A percentile compares a stretch with the other conserved stretches of the same genome.
Evolutionary conservation across 257 asterid species (phyloP).

Genomic region (Salvia splendens): DNA sequence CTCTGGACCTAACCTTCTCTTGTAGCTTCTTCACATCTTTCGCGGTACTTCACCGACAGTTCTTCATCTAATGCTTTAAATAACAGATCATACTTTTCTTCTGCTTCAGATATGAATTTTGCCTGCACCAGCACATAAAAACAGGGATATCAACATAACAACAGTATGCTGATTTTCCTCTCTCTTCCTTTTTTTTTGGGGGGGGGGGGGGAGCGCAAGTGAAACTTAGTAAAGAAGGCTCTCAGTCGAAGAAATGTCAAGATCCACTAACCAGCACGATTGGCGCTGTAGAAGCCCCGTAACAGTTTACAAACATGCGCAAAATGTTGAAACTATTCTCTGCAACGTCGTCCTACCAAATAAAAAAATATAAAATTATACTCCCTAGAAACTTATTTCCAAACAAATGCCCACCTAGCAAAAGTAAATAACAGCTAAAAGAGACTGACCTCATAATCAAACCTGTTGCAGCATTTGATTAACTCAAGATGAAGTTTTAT

Average conservation of each 20-base stretch:
- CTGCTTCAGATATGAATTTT: slow-evolving; percentile 67
- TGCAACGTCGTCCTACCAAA: slow-evolving; percentile 66
- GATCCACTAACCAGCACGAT: slow-evolving; percentile 67
- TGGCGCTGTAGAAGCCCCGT: slow-evolving; percentile 84
- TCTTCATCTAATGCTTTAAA: slow-evolving; percentile 61
- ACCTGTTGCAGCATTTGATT: slow-evolving; percentile 51
- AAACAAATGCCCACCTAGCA: background rate
- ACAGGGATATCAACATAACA: no score
- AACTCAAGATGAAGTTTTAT: slow-evolving; percentile 40
- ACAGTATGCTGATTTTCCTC: background rate
- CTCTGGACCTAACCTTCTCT: slow-evolving; percentile 59
- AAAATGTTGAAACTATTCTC: slow-evolving; percentile 82
- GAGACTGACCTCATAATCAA: slow-evolving; percentile 84
- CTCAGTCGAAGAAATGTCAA: background rate
- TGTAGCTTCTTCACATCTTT: slow-evolving; percentile 93
- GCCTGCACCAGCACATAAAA: slow-evolving; percentile 44
- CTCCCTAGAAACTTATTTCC: background rate
- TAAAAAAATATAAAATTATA: slow-evolving; percentile 1
- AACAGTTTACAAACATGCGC: slow-evolving; percentile 74
- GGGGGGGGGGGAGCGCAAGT: background rate
- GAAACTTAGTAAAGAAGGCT: no score
- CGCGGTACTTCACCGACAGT: slow-evolving; percentile 53
- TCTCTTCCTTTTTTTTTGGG: background rate
- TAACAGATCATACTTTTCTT: slow-evolving; percentile 61
- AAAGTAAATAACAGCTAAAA: slow-evolving; percentile 4